Base-by-base conservation (phyloP, 768 basidiomycete species). In the button mushroom (Agaricus bisporus) region DNA sequence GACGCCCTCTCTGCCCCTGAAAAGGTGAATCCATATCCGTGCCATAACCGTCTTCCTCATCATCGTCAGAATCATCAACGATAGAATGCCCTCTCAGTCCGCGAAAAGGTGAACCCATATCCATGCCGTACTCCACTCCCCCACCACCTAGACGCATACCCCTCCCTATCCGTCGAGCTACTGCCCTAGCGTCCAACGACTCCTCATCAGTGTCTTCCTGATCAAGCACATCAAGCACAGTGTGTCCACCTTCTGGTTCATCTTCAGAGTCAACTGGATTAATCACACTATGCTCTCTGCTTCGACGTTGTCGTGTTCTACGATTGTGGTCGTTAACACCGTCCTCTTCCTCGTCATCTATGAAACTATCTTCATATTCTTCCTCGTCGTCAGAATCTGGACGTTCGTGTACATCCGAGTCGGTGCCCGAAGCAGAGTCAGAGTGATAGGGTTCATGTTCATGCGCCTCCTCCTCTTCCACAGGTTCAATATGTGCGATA, bases 171-270 rank as follows among this genome's bases (percentile, higher is more conserved):
- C 55, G 67, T 14, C 63, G 64, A 5, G 64, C 63, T 10, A 69
- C 61, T 4, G 66, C 70, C 5, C 70, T 26, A 6, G 75, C 69
- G 18, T 54, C 26, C 14, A 25, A 0, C 71, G 61, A 63, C 78
- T 83, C 1, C 81, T 62, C 4, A 80, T 81, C 8, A 80, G 72
- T 17, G 68, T 70, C 68, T 1, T 22, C 22, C 4, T 22, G 22
- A 80, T 7, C 32, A 32, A 32, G 32, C 7, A 8, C 32, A 32
- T 7, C 32, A 32, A 32, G 32, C 7, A 8, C 32, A 32, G 4
- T 32, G 2, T 32, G 32, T 4, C 32, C 8, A 8, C 5, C 32
- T 32, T 32, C 32, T 7, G 32, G 8, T 32, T 32, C 32, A 32
- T 32, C 32, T 32, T 11, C 32, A 1, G 32, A 32, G 32, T 32